These are phyloP conservation scores for Vanilla planifolia DNA, from an alignment of 106 monocot genomes.

Conservation along the genomic window DNA sequence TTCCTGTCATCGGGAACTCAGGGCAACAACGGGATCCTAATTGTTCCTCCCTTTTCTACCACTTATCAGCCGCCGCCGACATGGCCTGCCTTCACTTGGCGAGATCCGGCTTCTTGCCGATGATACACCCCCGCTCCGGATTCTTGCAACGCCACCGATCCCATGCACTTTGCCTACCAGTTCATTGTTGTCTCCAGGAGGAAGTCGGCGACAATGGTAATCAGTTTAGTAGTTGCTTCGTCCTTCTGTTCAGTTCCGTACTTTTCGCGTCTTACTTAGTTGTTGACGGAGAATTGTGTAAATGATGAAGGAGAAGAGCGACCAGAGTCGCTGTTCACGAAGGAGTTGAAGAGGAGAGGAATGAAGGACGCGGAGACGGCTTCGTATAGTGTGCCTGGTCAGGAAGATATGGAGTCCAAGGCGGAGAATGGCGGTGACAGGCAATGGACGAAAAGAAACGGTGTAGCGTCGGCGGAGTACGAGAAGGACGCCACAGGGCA, in stretches of 20 bases:
- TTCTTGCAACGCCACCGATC: slow-evolving; percentile 1
- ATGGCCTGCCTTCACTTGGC: slow-evolving; percentile 39
- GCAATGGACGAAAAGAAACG: slow-evolving; percentile 17
- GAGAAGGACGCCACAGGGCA: slow-evolving; percentile 22
- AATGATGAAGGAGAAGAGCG: slow-evolving; percentile 47
- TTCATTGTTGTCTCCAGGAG: slow-evolving; percentile 32
- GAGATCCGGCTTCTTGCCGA: slow-evolving; percentile 18
- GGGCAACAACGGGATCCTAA: too few species aligned
- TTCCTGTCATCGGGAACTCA: too few species aligned
- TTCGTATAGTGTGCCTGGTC: neutral
- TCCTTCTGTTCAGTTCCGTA: neutral
- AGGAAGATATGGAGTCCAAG: slow-evolving; percentile 9
- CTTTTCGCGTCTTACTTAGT: neutral
- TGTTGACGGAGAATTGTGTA: neutral
- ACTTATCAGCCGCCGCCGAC: too few species aligned
- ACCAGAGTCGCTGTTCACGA: slow-evolving; percentile 85
- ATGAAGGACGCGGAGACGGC: slow-evolving; percentile 34
- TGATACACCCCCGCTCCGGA: slow-evolving; percentile 12
- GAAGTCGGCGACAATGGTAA: slow-evolving; percentile 24
- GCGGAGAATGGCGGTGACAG: slow-evolving; percentile 11
- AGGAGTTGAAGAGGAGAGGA: slow-evolving; percentile 87
- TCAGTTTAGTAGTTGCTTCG: neutral
- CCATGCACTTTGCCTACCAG: neutral
- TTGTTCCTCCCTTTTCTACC: too few species aligned
- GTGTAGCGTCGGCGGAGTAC: slow-evolving; percentile 19